Base-by-base conservation (phyloP, 129 eudicot species). In the Escallonia herrerae region DNA sequence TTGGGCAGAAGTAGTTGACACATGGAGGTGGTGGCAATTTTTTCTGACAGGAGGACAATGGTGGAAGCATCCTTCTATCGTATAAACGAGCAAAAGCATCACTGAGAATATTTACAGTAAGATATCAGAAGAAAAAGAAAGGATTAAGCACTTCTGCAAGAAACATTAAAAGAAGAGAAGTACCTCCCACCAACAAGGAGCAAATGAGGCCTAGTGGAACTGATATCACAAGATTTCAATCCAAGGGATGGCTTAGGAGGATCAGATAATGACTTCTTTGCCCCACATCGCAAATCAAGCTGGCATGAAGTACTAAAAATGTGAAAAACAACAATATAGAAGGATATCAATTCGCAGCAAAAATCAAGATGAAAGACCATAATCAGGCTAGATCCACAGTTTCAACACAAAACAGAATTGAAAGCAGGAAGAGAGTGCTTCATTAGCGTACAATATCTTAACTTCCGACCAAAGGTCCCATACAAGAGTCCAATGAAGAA, bases 181-280 rank as follows among this genome's bases (percentile, higher is more conserved):
- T 83, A 87, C 97, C 97, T 91, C 76, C 97, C 97, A 55, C 97
- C 97, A 75, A 91, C 96, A 69, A 91, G 79, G 64, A 91, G 95
- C 68, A 87, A 76, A 83, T 91, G 95, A 72, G 97, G 96, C 77
- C 97, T 83, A 40, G 86, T 83, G 0, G 78, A 65, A 79, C 87
- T 83, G 59, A 91, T 81, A 75, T 87, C 97, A 75, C 90, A 83
- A 15, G 97, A 87, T 67, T 91, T 91, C 74, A 91, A 80, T 15
- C 64, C 63, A 58, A 91, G 89, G 47, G 80, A 51, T 68, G 77
- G 96, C 76, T 71, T 91, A 42, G 97, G 97, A 72, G 96, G 95
- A 68, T 88, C 96, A 56, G 82, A 75, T 69, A 91, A 79, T 45
- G 96, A 91, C 64, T 82, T 85, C 78, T 88, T 91, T 62, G 95